These are phyloP conservation scores for Penicillium fimorum DNA, from an alignment of 495 filamentous ascomycete genomes.

Conservation along the genomic window DNA sequence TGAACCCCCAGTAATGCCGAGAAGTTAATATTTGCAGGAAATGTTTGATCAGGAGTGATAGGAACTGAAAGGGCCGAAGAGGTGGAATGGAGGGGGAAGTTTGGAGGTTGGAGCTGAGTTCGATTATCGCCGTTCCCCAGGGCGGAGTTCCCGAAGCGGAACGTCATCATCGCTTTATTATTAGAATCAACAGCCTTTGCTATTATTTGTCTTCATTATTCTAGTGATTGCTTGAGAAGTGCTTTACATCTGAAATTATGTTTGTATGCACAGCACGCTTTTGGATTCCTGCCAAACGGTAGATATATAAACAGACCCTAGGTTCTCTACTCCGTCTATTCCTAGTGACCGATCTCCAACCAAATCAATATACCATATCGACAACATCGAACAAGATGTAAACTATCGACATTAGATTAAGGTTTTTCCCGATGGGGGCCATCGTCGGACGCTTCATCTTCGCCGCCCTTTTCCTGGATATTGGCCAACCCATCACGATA, in stretches of 20 bases:
- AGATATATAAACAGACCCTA: slow-evolving; percentile 7
- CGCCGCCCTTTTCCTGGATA: slow-evolving; percentile 21
- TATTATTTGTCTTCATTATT: not conserved
- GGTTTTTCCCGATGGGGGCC: slow-evolving; percentile 20
- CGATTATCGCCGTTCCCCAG: slow-evolving; percentile 31
- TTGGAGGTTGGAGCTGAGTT: slow-evolving; percentile 21
- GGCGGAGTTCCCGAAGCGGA: slow-evolving; percentile 32
- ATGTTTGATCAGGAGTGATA: slow-evolving; percentile 4
- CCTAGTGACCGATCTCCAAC: not conserved
- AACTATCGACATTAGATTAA: slow-evolving; percentile 15
- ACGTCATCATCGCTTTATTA: slow-evolving; percentile 28
- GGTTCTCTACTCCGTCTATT: slow-evolving; percentile 6
- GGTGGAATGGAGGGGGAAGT: slow-evolving; percentile 15
- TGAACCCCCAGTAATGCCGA: slow-evolving; percentile 1
- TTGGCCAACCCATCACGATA: slow-evolving; percentile 39
- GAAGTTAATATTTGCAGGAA: slow-evolving; percentile 6
- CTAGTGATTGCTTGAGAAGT: not conserved
- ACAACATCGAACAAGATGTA: slow-evolving; percentile 12
- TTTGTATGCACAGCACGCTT: slow-evolving; percentile 6
- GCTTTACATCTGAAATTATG: not conserved
- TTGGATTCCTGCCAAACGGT: not conserved
- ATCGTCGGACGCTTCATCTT: slow-evolving; percentile 19
- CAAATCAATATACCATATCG: slow-evolving; percentile 5
- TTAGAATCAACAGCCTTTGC: not conserved
- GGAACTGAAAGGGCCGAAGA: slow-evolving; percentile 6